Base-by-base conservation (phyloP, 2,329 filamentous ascomycete genomes). In the Penicillium nordicum region DNA sequence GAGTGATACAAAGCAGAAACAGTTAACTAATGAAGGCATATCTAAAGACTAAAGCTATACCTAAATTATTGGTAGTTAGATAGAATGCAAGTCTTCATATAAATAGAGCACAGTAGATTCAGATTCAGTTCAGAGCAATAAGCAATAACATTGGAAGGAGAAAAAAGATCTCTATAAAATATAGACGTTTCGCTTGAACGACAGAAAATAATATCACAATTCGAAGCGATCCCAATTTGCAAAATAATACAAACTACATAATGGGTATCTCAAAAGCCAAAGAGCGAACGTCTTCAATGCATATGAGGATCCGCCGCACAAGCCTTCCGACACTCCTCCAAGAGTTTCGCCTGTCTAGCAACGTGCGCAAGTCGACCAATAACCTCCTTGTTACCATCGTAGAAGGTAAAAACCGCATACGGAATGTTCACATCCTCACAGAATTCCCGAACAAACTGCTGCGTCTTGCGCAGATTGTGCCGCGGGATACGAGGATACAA, bases 331-430 rank as follows among this genome's bases (percentile, higher is more conserved):
- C 88, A 91, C 71, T 90, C 87, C 32, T 84, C 81, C 62, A 91
- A 75, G 54, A 91, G 89, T 49, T 82, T 82, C 14, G 88, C 88
- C 76, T 93, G 90, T 63, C 84, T 84, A 32, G 85, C 85, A 1
- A 95, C 86, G 68, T 95, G 88, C 1, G 83, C 87, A 49, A 96
- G 77, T 41, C 85, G 80, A 6, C 87, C 81, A 63, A 96, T 82
- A 5, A 95, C 89, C 63, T 88, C 79, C 72, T 85, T 85, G 71
- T 92, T 95, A 7, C 90, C 88, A 61, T 89, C 82, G 18, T 88
- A 83, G 69, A 96, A 96, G 1, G 89, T 89, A 68, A 92, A 92
- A 45, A 94, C 79, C 5, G 90, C 88, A 70, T 96, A 96, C 3
- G 89, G 89, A 57, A 96, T 89, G 8, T 84, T 85, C 0, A 90